Conservation (phyloP, 1,284 basidiomycete genomes). For the Stereum hirsutum region DNA sequence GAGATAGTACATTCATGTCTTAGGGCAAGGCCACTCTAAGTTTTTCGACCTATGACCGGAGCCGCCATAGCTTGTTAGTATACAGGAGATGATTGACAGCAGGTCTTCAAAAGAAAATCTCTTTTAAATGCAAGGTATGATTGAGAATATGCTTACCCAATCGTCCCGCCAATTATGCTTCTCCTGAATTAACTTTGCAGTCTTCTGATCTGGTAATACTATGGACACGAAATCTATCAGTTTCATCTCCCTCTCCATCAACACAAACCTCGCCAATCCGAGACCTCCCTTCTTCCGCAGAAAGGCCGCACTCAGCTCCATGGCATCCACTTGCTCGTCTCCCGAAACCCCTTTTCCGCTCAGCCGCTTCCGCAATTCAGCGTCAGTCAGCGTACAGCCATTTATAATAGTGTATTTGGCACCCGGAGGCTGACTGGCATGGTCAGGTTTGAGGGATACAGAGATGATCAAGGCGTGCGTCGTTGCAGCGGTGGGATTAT, state of each 20-base stretch:
- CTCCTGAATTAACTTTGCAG: neutral
- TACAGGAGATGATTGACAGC: too few species aligned
- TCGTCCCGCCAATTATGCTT: neutral
- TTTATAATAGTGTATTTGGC: neutral
- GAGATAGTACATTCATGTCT: too few species aligned
- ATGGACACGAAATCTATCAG: neutral
- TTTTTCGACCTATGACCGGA: too few species aligned
- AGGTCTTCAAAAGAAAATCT: too few species aligned
- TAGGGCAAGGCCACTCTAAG: too few species aligned
- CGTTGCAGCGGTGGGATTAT: neutral
- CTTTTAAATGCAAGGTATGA: too few species aligned
- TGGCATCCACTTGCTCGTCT: neutral
- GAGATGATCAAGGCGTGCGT: neutral
- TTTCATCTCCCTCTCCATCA: slow-evolving; percentile 1
- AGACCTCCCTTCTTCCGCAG: slow-evolving; percentile 4
- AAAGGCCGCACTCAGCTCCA: neutral
- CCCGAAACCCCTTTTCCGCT: neutral
- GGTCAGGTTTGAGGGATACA: slow-evolving; percentile 1
- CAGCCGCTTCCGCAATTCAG: neutral
- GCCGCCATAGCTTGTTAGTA: too few species aligned
- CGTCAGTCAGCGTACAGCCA: slow-evolving; percentile 1
- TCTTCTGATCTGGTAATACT: neutral
- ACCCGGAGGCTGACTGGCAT: neutral
- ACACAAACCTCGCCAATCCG: slow-evolving; percentile 1
- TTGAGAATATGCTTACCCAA: slow-evolving; percentile 3